Percentiles rank a stretch among this genome's conserved stretches.
phyloP scores from a whole-genome alignment of 2,329 filamentous ascomycete genomes.

The Alternaria solani region DNA sequence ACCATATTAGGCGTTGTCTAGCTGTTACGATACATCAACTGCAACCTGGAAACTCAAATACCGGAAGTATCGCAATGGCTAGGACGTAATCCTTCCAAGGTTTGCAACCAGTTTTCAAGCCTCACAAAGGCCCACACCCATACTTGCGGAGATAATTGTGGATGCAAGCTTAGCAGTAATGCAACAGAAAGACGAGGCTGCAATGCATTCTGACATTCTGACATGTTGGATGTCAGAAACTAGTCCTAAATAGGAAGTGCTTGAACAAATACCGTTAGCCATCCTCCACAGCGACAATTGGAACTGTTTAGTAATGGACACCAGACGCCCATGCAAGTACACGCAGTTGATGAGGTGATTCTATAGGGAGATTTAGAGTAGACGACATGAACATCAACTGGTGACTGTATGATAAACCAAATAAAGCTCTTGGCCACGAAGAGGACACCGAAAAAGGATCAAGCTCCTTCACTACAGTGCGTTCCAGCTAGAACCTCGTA shows the following conservation, averaged over 20 bases:
- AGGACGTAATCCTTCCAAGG: neutral
- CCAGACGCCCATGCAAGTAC: neutral
- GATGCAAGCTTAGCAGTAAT: neutral
- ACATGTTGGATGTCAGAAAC: neutral
- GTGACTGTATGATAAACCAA: neutral
- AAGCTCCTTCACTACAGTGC: neutral
- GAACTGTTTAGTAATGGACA: neutral
- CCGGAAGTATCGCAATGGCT: neutral
- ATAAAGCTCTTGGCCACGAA: neutral
- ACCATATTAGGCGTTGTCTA: too few relatives aligned
- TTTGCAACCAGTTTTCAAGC: neutral
- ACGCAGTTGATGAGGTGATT: neutral
- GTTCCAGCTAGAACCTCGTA: neutral
- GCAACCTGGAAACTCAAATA: neutral
- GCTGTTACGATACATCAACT: too few relatives aligned
- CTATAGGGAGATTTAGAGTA: neutral
- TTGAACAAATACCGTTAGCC: neutral
- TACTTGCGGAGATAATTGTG: neutral
- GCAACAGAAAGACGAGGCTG: neutral
- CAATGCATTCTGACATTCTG: constrained; percentile 1
- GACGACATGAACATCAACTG: neutral
- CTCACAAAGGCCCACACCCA: neutral
- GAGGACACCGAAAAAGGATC: neutral
- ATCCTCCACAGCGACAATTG: neutral
- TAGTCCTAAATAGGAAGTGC: neutral